Conservation (phyloP, 208 protist species). For the Leishmania arabica region DNA sequence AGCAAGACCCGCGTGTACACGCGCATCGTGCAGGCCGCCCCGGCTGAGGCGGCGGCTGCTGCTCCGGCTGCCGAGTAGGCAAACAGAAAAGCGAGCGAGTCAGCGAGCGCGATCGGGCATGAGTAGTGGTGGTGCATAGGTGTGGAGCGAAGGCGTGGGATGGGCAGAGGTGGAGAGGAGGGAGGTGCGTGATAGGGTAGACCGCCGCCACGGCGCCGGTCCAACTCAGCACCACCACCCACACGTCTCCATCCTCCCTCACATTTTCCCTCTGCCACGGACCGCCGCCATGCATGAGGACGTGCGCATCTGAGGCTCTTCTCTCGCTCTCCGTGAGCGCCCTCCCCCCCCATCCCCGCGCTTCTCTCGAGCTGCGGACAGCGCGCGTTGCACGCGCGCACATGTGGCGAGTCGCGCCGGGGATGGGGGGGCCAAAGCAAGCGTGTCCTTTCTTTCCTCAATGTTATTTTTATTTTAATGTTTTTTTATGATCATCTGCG, state of each 20-base stretch:
- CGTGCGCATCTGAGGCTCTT: not conserved
- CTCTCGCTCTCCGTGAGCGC: not conserved
- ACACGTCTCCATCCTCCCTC: not conserved
- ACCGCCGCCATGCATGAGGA: not conserved
- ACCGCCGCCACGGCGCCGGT: not conserved
- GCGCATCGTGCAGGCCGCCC: slow-evolving; percentile 47
- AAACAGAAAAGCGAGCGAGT: not conserved
- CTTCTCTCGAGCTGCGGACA: not conserved
- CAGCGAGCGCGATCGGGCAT: not conserved
- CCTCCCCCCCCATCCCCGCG: not conserved
- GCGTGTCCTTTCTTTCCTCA: not conserved
- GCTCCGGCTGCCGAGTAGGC: slow-evolving; percentile 32
- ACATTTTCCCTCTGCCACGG: not conserved
- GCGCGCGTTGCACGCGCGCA: not conserved
- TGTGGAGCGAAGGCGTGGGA: not conserved
- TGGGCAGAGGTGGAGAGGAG: not conserved
- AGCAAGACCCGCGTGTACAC: slow-evolving; percentile 87
- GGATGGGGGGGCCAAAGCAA: not conserved
- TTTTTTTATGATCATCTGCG: not conserved
- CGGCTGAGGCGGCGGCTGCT: slow-evolving; percentile 31
- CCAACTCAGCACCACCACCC: not conserved
- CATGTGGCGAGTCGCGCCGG: not conserved
- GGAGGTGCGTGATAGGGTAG: not conserved
- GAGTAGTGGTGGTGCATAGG: not conserved
- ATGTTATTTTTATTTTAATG: not conserved